Evolutionary conservation across 139 green algal species (phyloP), one percentile per base, ranked within the genome.

Genomic region (Coelastrella sp.): DNA sequence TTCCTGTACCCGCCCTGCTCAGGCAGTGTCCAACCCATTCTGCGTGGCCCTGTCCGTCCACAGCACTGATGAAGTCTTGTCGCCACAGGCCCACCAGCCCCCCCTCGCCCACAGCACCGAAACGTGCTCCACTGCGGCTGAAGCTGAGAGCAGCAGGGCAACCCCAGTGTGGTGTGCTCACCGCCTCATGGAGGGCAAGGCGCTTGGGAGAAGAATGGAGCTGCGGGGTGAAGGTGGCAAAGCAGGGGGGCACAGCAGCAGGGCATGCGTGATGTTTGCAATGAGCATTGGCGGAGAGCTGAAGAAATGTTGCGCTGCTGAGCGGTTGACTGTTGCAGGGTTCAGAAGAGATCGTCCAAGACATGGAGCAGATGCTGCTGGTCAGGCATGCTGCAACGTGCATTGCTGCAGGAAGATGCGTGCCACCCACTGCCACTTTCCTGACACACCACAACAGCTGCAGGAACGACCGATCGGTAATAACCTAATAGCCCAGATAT

Each of bases 51-150:
- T 96, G 86, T 56, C 95, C 93, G 57, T 93, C 94, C 6, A 88
- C 85, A 12, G 94, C 93, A 15, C 90, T 91, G 63, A 92, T 63
- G 4, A 89, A 92, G 58, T 97, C 95, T 78, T 96, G 87, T 4
- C 96, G 91, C 96, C 96, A 98, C 59, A 94, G 89, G 10, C 95
- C 95, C 12, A 97, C 95, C 76, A 97, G 85, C 0, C 96, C 96
- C 7, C 96, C 96, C 79, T 96, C 93, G 8, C 96, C 95, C 1
- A 97, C 85, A 14, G 91, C 95, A 0, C 92, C 95, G 93, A 98
- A 98, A 25, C 95, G 92, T 27, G 95, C 94, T 24, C 95, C 95
- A 63, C 90, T 93, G 24, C 92, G 89, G 58, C 85, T 93, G 91
- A 95, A 98, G n/a, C 92, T 84, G 87, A 97, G 74, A n/a, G 82